Conservation (phyloP, 495 filamentous ascomycete genomes). For the Trichocladium antarcticum region DNA sequence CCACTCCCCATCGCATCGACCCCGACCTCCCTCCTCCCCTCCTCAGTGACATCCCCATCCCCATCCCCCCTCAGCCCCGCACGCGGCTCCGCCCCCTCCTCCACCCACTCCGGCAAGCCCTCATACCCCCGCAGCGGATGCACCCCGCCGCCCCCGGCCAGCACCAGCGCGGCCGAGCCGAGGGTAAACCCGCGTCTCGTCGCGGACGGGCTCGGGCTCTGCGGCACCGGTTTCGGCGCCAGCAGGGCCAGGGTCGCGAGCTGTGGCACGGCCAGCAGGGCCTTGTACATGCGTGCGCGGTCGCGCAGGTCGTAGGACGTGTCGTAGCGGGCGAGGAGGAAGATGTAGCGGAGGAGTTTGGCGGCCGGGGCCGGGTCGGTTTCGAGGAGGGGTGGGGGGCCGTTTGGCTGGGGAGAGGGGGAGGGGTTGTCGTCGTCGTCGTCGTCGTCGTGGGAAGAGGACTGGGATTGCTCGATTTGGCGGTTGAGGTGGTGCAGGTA, state of each 20-base stretch:
- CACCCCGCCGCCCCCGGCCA: constrained; percentile 61
- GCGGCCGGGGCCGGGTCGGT: constrained; percentile 56
- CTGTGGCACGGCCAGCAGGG: constrained; percentile 68
- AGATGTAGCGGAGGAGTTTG: constrained; percentile 70
- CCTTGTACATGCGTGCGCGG: constrained; percentile 75
- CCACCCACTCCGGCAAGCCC: constrained; percentile 73
- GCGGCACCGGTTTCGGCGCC: constrained; percentile 87
- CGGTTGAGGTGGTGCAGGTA: constrained; percentile 80
- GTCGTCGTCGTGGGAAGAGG: background rate
- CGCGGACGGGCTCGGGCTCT: constrained; percentile 73
- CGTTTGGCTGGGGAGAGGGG: background rate
- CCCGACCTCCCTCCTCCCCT: constrained; percentile 28
- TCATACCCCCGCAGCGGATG: constrained; percentile 67
- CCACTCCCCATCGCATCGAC: too few species aligned
- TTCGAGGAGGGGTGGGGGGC: constrained; percentile 17
- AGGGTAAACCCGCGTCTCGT: constrained; percentile 62
- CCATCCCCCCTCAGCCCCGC: constrained; percentile 52
- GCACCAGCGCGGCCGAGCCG: constrained; percentile 72
- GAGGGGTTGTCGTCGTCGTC: too few species aligned
- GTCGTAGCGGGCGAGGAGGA: constrained; percentile 80
- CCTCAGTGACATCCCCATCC: constrained; percentile 21
- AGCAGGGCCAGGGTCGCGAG: constrained; percentile 82
- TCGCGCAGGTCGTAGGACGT: constrained; percentile 91
- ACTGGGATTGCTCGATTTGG: constrained; percentile 29
- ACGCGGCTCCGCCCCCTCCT: constrained; percentile 68